Base-by-base conservation (phyloP, 345 rosid genomes). In the Limnanthes douglasii region DNA sequence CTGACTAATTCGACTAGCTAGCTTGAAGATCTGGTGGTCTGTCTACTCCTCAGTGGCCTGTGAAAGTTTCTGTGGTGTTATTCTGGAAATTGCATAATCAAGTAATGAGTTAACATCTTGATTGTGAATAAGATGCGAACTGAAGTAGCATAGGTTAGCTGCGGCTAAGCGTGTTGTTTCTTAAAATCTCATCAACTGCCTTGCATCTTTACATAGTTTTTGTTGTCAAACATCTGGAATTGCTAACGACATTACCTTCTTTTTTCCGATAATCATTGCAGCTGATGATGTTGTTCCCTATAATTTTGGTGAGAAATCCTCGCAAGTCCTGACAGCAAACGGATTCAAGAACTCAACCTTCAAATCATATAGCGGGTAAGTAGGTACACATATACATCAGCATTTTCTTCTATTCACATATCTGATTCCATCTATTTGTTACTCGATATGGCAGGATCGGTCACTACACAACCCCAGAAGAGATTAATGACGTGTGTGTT, bases 251-350 rank as follows among this genome's bases (percentile, higher is more conserved):
- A 21, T 7, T 21, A 21, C 7, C 7, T 21, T 21, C 24, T 21
- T 21, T 21, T 7, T 4, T 21, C 7, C 4, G 24, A 7, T 21
- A 21, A 3, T 41, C 43, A 17, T 50, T 57, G 24, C 61, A 88
- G 98, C 48, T 55, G 98, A 88, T 53, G 95, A 88, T 37, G 98
- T 88, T 53, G 95, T 88, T 50, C 74, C 59, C 3, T 62, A 65
- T 66, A 79, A 72, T 54, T 83, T 69, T 51, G 98, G 95, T 21
- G 98, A 88, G 70, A 79, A 64, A 58, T 83, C 98, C 45, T 76
- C 86, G 1, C 48, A 33, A 35, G 60, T 68, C 23, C 53, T 88
- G 66, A 39, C 21, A 29, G 44, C 82, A 29, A 54, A 61, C 28
- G 86, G 95, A 38, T 88, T 88, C 58, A 57, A 54, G 66, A 61